Conservation (phyloP, 1,284 basidiomycete genomes). For the Pholiota adiposa region DNA sequence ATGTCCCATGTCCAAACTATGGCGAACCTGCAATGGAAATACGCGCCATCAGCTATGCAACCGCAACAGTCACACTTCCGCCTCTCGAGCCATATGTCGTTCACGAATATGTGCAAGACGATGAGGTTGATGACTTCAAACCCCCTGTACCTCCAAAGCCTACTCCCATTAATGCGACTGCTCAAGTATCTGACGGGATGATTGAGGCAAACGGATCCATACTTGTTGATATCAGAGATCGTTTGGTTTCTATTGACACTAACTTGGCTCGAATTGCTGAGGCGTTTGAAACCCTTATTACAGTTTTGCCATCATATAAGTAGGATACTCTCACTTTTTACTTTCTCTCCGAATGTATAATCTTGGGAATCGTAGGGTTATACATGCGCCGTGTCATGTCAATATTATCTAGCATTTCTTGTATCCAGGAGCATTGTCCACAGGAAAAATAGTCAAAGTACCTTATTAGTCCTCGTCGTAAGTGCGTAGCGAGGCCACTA, state of each 20-base stretch:
- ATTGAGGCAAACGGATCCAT: slow-evolving; percentile 3
- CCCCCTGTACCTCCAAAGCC: slow-evolving; percentile 32
- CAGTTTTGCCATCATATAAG: background rate
- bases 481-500: no score
- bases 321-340: background rate
- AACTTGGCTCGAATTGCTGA: slow-evolving; percentile 36
- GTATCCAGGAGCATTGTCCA: no score
- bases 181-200: background rate
- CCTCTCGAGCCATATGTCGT: slow-evolving; percentile 24
- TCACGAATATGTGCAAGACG: slow-evolving; percentile 28
- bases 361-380: no score
- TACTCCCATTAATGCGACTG: slow-evolving; percentile 14
- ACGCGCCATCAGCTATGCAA: slow-evolving; percentile 37
- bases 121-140: slow-evolving; percentile 29
- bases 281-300: slow-evolving; percentile 32
- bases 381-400: no score
- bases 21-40: slow-evolving; percentile 32
- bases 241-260: slow-evolving; percentile 35
- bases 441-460: no score
- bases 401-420: no score
- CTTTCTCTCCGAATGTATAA: no score
- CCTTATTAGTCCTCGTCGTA: no score
- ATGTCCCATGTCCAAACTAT: slow-evolving; percentile 38
- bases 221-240: slow-evolving; percentile 29
- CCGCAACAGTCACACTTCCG: slow-evolving; percentile 34